Conservation (phyloP, 2,329 filamentous ascomycete species). For the Cercospora sesami region DNA sequence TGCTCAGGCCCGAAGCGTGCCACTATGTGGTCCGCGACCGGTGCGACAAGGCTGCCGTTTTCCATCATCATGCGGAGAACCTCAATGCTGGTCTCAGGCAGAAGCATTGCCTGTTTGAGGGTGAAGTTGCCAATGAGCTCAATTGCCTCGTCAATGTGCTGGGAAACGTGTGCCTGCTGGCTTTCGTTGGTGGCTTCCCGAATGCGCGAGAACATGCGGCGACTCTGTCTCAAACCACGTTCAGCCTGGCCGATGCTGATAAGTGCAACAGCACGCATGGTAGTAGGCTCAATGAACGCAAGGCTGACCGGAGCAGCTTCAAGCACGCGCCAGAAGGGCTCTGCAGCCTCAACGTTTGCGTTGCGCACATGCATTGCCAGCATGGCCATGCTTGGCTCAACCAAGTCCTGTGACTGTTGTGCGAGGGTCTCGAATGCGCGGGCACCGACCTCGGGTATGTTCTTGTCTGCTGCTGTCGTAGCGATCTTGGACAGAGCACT, state of each 20-base stretch:
- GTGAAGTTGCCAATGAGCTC: conserved; percentile 66
- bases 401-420: conserved; percentile 50
- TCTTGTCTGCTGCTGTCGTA: conserved; percentile 75
- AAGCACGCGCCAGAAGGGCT: conserved; percentile 77
- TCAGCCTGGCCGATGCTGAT: conserved; percentile 80
- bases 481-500: conserved; percentile 72
- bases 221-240: conserved; percentile 76
- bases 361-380: conserved; percentile 82
- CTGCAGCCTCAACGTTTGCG: conserved; percentile 74
- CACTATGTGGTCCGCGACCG: conserved; percentile 61
- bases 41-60: conserved; percentile 62
- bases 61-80: conserved; percentile 65
- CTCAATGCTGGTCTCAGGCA: conserved; percentile 58
- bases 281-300: conserved; percentile 78
- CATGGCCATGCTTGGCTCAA: conserved; percentile 70
- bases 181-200: conserved; percentile 59
- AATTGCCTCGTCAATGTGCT: conserved; percentile 84
- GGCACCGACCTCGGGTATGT: conserved; percentile 67
- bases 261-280: conserved; percentile 87
- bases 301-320: conserved; percentile 60
- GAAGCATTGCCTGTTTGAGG: conserved; percentile 54
- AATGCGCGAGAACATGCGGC: conserved; percentile 84
- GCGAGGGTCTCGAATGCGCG: conserved; percentile 54
- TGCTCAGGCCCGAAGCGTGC: conserved; percentile 61
- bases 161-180: conserved; percentile 57